Conservation (phyloP, 306 rosid genomes). For the Cucurbita ficifolia region DNA sequence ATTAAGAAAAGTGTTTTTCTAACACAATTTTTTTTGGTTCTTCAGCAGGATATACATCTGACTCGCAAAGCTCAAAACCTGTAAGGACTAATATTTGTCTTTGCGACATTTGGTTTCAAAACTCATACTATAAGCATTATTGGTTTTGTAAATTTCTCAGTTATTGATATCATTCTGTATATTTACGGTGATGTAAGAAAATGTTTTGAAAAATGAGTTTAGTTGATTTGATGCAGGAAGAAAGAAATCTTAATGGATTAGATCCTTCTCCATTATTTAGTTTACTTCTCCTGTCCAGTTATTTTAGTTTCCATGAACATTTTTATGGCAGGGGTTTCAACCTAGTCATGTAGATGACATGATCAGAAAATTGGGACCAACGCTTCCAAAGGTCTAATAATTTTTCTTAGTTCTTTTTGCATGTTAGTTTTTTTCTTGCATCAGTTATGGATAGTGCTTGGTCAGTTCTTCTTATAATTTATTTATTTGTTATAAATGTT, state of each 20-base stretch:
- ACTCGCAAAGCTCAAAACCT: constrained; percentile 43
- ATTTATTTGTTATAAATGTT: background rate
- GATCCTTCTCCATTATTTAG: background rate
- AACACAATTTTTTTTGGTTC: background rate
- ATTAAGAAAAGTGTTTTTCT: background rate
- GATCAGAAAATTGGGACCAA: constrained; percentile 49
- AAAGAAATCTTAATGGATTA: background rate
- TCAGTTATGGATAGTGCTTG: background rate
- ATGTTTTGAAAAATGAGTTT: background rate
- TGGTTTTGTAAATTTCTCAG: background rate
- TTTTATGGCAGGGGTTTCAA: constrained; percentile 38
- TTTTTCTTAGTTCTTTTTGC: background rate
- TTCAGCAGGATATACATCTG: constrained; percentile 58
- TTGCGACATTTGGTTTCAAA: background rate
- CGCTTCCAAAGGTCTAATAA: constrained; percentile 54
- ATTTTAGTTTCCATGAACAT: constrained; percentile 1
- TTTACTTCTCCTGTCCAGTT: background rate
- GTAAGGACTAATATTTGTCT: constrained; percentile 30
- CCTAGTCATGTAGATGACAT: constrained; percentile 52
- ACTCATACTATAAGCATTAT: background rate
- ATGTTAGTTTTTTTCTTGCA: background rate
- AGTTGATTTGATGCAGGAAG: background rate
- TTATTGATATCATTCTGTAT: background rate
- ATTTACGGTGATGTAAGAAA: background rate
- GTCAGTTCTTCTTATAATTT: background rate